A percentile compares a stretch with the other conserved stretches of the same genome.
Evolutionary conservation across 805 yeast species (phyloP).

Genomic region (Lipomyces sp.): DNA sequence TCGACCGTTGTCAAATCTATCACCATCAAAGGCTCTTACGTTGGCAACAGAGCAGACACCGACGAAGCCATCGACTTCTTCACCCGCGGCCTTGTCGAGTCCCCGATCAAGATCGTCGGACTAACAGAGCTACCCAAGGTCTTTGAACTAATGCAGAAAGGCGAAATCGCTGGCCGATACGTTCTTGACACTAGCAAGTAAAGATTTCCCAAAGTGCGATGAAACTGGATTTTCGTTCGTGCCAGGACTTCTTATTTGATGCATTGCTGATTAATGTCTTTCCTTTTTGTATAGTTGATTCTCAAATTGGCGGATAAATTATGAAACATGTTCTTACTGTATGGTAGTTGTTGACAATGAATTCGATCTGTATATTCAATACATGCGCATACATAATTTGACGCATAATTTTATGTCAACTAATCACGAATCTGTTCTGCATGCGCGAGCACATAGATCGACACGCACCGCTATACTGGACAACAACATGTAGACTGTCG

Average conservation of each 20-base stretch:
- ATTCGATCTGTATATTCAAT: too few species aligned
- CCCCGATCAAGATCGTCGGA: slow-evolving; percentile 77
- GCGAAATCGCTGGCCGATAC: slow-evolving; percentile 85
- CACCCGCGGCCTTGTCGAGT: slow-evolving; percentile 68
- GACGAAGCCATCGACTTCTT: slow-evolving; percentile 80
- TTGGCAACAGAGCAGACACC: slow-evolving; percentile 87
- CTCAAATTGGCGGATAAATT: too few species aligned
- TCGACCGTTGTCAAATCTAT: slow-evolving; percentile 73
- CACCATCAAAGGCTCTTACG: slow-evolving; percentile 79
- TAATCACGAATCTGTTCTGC: too few species aligned
- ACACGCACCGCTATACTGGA: too few species aligned
- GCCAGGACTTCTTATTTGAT: background rate
- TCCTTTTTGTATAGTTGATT: too few species aligned
- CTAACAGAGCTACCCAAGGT: slow-evolving; percentile 71
- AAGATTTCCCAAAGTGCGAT: background rate
- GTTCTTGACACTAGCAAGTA: slow-evolving; percentile 75
- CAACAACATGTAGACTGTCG: too few species aligned
- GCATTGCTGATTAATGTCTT: background rate
- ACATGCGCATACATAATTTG: too few species aligned
- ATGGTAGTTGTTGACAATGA: too few species aligned
- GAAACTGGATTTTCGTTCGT: background rate
- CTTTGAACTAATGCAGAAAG: slow-evolving; percentile 78
- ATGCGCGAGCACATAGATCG: too few species aligned
- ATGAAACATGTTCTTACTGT: too few species aligned
- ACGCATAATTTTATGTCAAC: too few species aligned